Evolutionary conservation across 2,329 filamentous ascomycete species (phyloP).

Genomic region (Colletotrichum salicis): DNA sequence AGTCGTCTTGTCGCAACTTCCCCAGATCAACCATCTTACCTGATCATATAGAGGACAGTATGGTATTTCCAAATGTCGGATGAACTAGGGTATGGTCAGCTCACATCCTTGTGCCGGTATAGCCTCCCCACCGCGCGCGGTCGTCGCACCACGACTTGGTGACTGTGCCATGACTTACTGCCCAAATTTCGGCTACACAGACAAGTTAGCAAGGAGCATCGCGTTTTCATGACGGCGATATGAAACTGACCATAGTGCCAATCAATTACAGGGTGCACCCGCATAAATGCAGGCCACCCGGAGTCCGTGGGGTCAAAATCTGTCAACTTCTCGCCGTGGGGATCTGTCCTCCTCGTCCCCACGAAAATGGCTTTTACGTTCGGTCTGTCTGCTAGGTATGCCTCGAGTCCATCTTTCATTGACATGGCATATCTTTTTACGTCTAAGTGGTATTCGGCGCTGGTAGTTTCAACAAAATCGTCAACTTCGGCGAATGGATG

Average conservation of each 20-base stretch:
- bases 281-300: slow-evolving; percentile 92
- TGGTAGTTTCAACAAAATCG: slow-evolving; percentile 78
- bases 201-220: not conserved
- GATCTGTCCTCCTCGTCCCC: slow-evolving; percentile 90
- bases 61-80: slow-evolving; percentile 79
- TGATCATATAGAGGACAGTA: slow-evolving; percentile 90
- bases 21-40: slow-evolving; percentile 39
- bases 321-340: slow-evolving; percentile 81
- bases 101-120: not conserved
- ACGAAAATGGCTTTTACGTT: slow-evolving; percentile 83
- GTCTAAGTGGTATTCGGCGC: slow-evolving; percentile 77
- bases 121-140: not conserved
- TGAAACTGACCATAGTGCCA: slow-evolving; percentile 78
- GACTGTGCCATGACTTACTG: slow-evolving; percentile 65
- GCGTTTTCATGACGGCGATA: too few species aligned
- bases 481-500: slow-evolving; percentile 90
- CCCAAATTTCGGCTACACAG: slow-evolving; percentile 84
- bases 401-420: slow-evolving; percentile 83
- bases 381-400: slow-evolving; percentile 75
- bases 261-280: slow-evolving; percentile 94
- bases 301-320: slow-evolving; percentile 89
- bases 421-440: slow-evolving; percentile 79
- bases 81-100: slow-evolving; percentile 66
- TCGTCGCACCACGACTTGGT: not conserved
- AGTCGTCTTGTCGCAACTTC: not conserved